phyloP scores from a whole-genome alignment of 768 basidiomycete genomes.

The Serendipita indica region DNA sequence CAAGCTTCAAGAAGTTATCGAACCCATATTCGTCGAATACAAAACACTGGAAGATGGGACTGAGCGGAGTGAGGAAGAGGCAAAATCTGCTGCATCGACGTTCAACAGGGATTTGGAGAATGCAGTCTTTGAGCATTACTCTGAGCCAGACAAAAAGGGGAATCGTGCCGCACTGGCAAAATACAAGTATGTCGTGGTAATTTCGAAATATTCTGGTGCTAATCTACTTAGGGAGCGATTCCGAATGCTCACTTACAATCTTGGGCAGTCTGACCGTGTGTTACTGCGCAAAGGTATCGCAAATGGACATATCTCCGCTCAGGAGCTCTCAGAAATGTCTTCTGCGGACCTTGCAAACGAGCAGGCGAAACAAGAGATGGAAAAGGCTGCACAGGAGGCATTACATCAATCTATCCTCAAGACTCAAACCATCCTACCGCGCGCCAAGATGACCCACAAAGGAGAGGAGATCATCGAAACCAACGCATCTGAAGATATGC shows the following conservation, averaged over 20 bases:
- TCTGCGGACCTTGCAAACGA: conserved; percentile 82
- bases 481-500: conserved; percentile 28
- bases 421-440: conserved; percentile 43
- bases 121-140: conserved; percentile 58
- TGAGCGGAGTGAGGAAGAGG: conserved; percentile 20
- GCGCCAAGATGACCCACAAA: conserved; percentile 86
- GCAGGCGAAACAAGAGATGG: conserved; percentile 70
- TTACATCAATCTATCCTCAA: conserved; percentile 68
- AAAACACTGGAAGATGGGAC: conserved; percentile 32
- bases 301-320: conserved; percentile 45
- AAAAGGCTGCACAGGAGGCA: conserved; percentile 65
- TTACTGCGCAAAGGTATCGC: conserved; percentile 68
- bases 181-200: conserved; percentile 81
- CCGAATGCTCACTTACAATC: conserved; percentile 77
- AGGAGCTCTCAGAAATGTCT: conserved; percentile 68
- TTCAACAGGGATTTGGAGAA: conserved; percentile 63
- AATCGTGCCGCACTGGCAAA: conserved; percentile 49
- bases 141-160: conserved; percentile 61
- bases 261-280: conserved; percentile 68
- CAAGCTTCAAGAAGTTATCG: conserved; percentile 59
- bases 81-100: conserved; percentile 37
- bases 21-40: conserved; percentile 55
- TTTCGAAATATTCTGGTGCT: conserved; percentile 11
- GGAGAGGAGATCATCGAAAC: conserved; percentile 76
- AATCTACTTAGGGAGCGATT: conserved; percentile 56